phyloP scores from a whole-genome alignment of 2,329 filamentous ascomycete genomes.

The Botryotinia globosa region DNA sequence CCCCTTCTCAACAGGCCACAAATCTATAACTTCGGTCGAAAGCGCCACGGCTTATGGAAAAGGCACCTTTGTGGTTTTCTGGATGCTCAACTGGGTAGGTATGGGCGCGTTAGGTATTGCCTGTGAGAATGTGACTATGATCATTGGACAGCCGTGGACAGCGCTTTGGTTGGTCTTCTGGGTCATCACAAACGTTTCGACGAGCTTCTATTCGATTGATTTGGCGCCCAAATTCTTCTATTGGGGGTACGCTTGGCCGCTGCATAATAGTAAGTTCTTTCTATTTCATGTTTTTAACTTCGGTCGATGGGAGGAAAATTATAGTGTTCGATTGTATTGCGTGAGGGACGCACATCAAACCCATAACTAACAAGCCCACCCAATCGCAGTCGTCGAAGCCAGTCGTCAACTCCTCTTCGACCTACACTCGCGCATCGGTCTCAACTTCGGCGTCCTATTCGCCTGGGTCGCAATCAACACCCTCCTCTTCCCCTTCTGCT shows the following conservation, averaged over 20 bases:
- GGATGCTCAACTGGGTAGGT: slow-evolving; percentile 61
- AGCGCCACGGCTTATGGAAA: slow-evolving; percentile 52
- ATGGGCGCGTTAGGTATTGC: slow-evolving; percentile 62
- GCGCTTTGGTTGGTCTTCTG: slow-evolving; percentile 12
- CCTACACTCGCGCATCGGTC: slow-evolving; percentile 53
- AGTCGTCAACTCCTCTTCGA: slow-evolving; percentile 60
- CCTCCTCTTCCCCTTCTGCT: slow-evolving; percentile 50
- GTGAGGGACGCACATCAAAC: not conserved
- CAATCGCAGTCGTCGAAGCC: slow-evolving; percentile 50
- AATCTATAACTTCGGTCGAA: slow-evolving; percentile 44
- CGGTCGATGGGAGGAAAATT: not conserved
- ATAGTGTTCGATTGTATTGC: not conserved
- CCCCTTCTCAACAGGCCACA: slow-evolving; percentile 53
- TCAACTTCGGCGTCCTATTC: slow-evolving; percentile 60
- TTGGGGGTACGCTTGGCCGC: slow-evolving; percentile 63
- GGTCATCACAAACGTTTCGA: slow-evolving; percentile 58
- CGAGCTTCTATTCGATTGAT: slow-evolving; percentile 57
- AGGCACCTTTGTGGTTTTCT: slow-evolving; percentile 60
- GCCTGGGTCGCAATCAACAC: slow-evolving; percentile 55
- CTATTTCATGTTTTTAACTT: not conserved
- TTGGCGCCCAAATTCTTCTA: slow-evolving; percentile 56
- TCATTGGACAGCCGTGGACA: slow-evolving; percentile 51
- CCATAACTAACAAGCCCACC: not conserved
- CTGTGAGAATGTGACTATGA: slow-evolving; percentile 64
- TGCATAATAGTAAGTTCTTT: slow-evolving; percentile 51